Evolutionary conservation across 208 protist genomes (phyloP), one percentile per base, ranked within the genome.

Genomic region (Trypanosomatidae sp.): DNA sequence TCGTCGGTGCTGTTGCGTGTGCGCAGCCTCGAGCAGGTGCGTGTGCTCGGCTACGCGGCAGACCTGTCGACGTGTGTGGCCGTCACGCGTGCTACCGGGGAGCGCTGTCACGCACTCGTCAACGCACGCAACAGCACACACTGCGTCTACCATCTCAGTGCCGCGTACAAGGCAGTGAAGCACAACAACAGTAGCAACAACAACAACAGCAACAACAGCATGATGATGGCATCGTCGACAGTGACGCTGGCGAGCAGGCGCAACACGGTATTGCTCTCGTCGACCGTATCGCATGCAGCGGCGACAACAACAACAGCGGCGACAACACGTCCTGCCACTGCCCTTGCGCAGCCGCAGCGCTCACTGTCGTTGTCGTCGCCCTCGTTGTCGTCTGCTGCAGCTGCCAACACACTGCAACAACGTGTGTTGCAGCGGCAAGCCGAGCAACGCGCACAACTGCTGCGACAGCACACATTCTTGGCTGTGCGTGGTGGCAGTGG

Each of bases 1-100:
- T 16, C 2, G 7, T 46, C 42, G 13, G 40, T 43, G 4, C 32
- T 83, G 6, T 25, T 78, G 8, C 57, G 66, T 26, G 56, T 82
- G 6, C 23, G 42, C 1, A 56, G 48, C 22, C 32, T 41, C 44
- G 67, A 71, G 15, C 27, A 69, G 26, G 42, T 82, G 26, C 74
- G 71, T 10, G 24, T 74, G 25, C 62, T 89, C 6, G 80, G 80
- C n/a, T 74, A 61, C 41, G 74, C 80, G 0, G 56, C 58, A 0
- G 71, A 89, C 46, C 52, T 89, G 30, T 61, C 54, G 33, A 83
- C 66, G 4, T 89, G 80, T 30, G 41, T 51, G 21, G 56, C 68
- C 8, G 46, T 61, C 16, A 62, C 66, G 2, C 39, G 56, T 20
- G 52, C 57, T 35, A 57, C 67, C 3, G 59, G 64, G 3, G 71